Evolutionary conservation across 768 basidiomycete genomes (phyloP).

Genomic region (Sistotremastrum suecicum): DNA sequence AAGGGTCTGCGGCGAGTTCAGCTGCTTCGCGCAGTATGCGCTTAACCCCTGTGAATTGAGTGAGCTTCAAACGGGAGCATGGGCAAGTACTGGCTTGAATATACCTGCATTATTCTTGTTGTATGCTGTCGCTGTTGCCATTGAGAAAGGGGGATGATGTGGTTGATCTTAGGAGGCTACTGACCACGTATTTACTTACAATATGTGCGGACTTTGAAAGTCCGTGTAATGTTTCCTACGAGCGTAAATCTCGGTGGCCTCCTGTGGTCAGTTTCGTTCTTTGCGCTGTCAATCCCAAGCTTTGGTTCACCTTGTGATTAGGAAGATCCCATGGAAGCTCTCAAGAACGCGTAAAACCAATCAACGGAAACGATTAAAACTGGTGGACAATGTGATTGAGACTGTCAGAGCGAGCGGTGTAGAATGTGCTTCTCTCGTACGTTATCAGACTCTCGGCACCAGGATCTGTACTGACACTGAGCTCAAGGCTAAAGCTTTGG

Average conservation of each 20-base stretch:
- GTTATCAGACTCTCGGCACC: slow-evolving; percentile 14
- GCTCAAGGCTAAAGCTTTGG: slow-evolving; percentile 53
- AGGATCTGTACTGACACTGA: neutral
- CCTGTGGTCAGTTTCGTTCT: slow-evolving; percentile 47
- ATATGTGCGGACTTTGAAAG: neutral
- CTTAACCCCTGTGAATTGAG: slow-evolving; percentile 56
- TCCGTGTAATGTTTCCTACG: slow-evolving; percentile 21
- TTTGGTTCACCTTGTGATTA: slow-evolving; percentile 18
- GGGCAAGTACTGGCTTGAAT: slow-evolving; percentile 8
- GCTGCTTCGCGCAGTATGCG: slow-evolving; percentile 94
- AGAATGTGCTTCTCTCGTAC: slow-evolving; percentile 58
- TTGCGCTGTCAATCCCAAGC: neutral
- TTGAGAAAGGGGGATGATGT: slow-evolving; percentile 1
- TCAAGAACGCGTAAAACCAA: slow-evolving; percentile 89
- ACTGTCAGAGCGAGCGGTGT: slow-evolving; percentile 75
- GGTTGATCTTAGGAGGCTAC: neutral
- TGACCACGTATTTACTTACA: neutral
- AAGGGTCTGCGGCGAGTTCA: slow-evolving; percentile 75
- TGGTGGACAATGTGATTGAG: slow-evolving; percentile 87
- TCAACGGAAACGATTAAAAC: slow-evolving; percentile 75
- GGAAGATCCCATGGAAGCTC: slow-evolving; percentile 93
- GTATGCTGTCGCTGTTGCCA: slow-evolving; percentile 27
- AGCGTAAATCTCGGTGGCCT: slow-evolving; percentile 60
- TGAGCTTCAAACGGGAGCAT: neutral
- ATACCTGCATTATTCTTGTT: slow-evolving; percentile 87